Evolutionary conservation across 78 protist genomes (phyloP), one percentile per base, ranked within the genome.

Genomic region (Speleostelium caveatum): DNA sequence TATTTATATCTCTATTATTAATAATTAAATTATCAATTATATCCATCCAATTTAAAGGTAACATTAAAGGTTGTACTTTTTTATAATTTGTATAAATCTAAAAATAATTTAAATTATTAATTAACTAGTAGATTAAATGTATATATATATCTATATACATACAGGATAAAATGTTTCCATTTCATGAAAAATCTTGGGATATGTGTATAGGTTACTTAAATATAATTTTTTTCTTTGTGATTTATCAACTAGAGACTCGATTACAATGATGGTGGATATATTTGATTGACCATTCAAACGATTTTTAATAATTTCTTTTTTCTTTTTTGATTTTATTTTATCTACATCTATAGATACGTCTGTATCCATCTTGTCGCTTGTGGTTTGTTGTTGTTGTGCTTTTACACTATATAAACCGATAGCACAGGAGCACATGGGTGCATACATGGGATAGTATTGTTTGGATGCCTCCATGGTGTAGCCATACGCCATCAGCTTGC

Each of bases 371-470:
- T 6, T 30, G 30, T 30, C 17, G 7, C 14, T 1, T 60, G 14
- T 19, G 1, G 16, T 17, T 30, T 53, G 19, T 28, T 60, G 60
- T 59, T 74, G 39, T 30, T 26, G 30, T 45, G 26, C 60, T 41
- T 41, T n/a, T n/a, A n/a, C n/a, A 14, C 41, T 28, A 24, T 55
- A 24, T 22, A 83, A 69, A 69, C 79, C 67, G 36, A 83, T 28
- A 26, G 79, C 68, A 16, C 42, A 26, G 39, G 91, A 83, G 59
- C 80, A 56, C 30, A 83, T 69, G 24, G 91, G 91, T 33, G 91
- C 45, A 60, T 83, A 83, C 42, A 83, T n/a, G 26, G 62, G 55
- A 56, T 69, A 53, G 2, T 59, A 56, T 19, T 6, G 26, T 1
- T 59, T 59, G 1, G 14, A 30, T 5, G 65, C 36, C 17, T 65